Conservation (phyloP, 768 basidiomycete genomes). For the Hypholoma sublateritium region DNA sequence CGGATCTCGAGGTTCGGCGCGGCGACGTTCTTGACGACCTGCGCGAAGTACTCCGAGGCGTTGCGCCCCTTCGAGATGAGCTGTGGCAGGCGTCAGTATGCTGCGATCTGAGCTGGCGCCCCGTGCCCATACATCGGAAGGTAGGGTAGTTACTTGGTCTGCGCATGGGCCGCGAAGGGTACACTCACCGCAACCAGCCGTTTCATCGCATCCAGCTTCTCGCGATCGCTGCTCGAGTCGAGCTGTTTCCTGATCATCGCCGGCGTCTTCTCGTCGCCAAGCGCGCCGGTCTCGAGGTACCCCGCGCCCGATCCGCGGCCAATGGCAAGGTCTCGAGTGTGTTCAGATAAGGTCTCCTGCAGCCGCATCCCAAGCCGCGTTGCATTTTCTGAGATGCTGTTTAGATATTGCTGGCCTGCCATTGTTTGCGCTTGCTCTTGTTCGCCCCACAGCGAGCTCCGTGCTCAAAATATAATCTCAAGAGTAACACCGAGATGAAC, state of each 20-base stretch:
- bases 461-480: background rate
- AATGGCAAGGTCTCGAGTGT: slow-evolving; percentile 69
- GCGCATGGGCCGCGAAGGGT: background rate
- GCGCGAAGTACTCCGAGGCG: slow-evolving; percentile 92
- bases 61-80: slow-evolving; percentile 91
- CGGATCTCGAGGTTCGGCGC: slow-evolving; percentile 91
- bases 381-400: slow-evolving; percentile 76
- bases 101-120: background rate
- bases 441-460: too few relatives aligned
- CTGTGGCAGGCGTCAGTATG: slow-evolving; percentile 33
- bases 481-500: background rate
- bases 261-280: slow-evolving; percentile 70
- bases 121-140: background rate
- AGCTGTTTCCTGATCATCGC: slow-evolving; percentile 85
- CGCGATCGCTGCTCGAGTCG: slow-evolving; percentile 84
- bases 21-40: slow-evolving; percentile 96
- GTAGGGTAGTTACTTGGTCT: background rate
- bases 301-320: slow-evolving; percentile 52
- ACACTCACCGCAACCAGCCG: slow-evolving; percentile 83
- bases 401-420: slow-evolving; percentile 46
- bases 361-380: slow-evolving; percentile 79
- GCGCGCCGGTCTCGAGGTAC: slow-evolving; percentile 67
- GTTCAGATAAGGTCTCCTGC: slow-evolving; percentile 81
- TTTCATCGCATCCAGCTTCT: slow-evolving; percentile 95
- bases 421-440: slow-evolving; percentile 23